These are phyloP conservation scores for Xylaria sp. DNA, from an alignment of 2,329 filamentous ascomycete species.

Conservation along the genomic window DNA sequence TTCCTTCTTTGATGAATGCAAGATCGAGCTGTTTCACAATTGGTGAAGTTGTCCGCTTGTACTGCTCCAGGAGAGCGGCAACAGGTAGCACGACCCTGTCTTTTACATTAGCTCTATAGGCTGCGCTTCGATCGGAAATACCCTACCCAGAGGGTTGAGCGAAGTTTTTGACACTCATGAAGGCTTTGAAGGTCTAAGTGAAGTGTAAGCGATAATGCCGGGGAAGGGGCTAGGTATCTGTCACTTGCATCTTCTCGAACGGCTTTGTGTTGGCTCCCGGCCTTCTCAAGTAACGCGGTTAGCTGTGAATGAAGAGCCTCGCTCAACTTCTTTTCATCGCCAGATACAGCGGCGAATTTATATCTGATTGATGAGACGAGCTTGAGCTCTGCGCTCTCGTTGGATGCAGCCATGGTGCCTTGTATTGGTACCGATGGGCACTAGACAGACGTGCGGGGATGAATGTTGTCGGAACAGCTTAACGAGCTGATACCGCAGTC, in stretches of 20 bases:
- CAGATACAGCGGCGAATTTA: constrained; percentile 60
- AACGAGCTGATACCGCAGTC: not conserved
- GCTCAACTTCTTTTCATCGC: constrained; percentile 85
- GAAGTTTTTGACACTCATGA: constrained; percentile 64
- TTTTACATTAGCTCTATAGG: constrained; percentile 29
- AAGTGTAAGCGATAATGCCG: constrained; percentile 35
- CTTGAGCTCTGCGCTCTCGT: constrained; percentile 48
- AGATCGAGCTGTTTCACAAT: constrained; percentile 90
- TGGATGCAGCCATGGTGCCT: constrained; percentile 46
- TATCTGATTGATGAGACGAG: constrained; percentile 50
- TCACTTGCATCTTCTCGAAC: constrained; percentile 68
- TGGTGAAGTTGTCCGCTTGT: constrained; percentile 78
- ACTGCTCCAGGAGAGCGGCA: constrained; percentile 84
- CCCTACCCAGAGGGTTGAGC: constrained; percentile 62
- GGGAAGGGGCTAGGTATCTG: not conserved
- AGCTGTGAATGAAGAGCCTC: constrained; percentile 81
- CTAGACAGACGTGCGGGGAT: constrained; percentile 2
- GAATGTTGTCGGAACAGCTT: not conserved
- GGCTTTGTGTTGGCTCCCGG: constrained; percentile 79
- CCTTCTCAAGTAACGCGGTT: constrained; percentile 83
- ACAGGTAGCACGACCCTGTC: constrained; percentile 81
- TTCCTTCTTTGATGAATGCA: constrained; percentile 86
- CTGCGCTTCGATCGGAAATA: constrained; percentile 13
- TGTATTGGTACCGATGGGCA: constrained; percentile 5
- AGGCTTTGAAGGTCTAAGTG: constrained; percentile 60